These are phyloP conservation scores for Triticum aestivum DNA, from an alignment of 176 grass and related monocot genomes.

Conservation along the genomic window IWGSC_CS_RefSeq_v2.1 NC_057812.1:141360790-141361289, in stretches of 20 bases:
- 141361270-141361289: slow-evolving; percentile 13
- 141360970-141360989: not conserved
- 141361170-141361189: not conserved
- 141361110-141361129: not conserved
- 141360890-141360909: not conserved
- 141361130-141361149: not conserved
- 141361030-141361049: no score
- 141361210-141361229: slow-evolving; percentile 25
- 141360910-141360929: not conserved
- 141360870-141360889: not conserved
- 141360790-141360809: not conserved
- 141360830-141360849: not conserved
- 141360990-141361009: not conserved
- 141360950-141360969: no score
- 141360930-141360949: not conserved
- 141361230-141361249: not conserved
- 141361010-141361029: not conserved
- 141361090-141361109: not conserved
- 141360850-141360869: not conserved
- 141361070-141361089: slow-evolving; percentile 11
- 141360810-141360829: not conserved
- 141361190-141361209: slow-evolving; percentile 49
- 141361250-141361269: not conserved
- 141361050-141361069: not conserved
- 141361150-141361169: not conserved